These are phyloP conservation scores for Scheffersomyces stambukii DNA, from an alignment of 1,139 yeast species.

Conservation along the genomic window DNA sequence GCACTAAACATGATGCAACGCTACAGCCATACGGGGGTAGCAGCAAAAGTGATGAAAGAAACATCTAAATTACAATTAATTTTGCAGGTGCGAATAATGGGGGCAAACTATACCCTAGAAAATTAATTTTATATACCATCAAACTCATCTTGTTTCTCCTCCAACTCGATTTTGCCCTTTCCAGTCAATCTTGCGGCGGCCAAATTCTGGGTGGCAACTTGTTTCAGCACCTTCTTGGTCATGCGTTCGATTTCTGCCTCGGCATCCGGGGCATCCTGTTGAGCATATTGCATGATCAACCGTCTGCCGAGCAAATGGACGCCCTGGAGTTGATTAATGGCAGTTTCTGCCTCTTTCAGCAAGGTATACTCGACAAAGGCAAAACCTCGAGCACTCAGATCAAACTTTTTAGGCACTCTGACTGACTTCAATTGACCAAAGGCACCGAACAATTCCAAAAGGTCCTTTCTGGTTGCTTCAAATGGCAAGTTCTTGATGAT, in stretches of 20 bases:
- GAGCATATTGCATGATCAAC: slow-evolving; percentile 92
- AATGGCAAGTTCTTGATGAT: slow-evolving; percentile 96
- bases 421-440: slow-evolving; percentile 94
- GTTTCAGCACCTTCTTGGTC: slow-evolving; percentile 82
- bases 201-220: slow-evolving; percentile 71
- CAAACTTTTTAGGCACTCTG: slow-evolving; percentile 94
- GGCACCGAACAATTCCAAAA: slow-evolving; percentile 84
- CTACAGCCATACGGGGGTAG: too few species aligned
- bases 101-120: too few species aligned
- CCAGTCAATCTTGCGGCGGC: slow-evolving; percentile 71
- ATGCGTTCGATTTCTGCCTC: slow-evolving; percentile 87
- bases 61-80: too few species aligned
- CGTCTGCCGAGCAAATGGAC: slow-evolving; percentile 96
- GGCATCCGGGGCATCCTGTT: slow-evolving; percentile 73
- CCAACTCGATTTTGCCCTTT: slow-evolving; percentile 72
- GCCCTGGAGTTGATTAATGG: slow-evolving; percentile 93
- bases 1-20: too few species aligned
- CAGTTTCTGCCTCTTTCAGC: slow-evolving; percentile 89
- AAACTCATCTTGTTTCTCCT: slow-evolving; percentile 43
- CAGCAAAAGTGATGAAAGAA: too few species aligned
- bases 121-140: slow-evolving; percentile 5
- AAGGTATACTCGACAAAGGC: slow-evolving; percentile 92
- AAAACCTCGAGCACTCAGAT: slow-evolving; percentile 93
- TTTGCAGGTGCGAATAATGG: too few species aligned
- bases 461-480: slow-evolving; percentile 90